A percentile compares a stretch with the other conserved stretches of the same genome.
Evolutionary conservation across 1,139 yeast species (phyloP).

Genomic region (Arxiozyma telluris): DNA sequence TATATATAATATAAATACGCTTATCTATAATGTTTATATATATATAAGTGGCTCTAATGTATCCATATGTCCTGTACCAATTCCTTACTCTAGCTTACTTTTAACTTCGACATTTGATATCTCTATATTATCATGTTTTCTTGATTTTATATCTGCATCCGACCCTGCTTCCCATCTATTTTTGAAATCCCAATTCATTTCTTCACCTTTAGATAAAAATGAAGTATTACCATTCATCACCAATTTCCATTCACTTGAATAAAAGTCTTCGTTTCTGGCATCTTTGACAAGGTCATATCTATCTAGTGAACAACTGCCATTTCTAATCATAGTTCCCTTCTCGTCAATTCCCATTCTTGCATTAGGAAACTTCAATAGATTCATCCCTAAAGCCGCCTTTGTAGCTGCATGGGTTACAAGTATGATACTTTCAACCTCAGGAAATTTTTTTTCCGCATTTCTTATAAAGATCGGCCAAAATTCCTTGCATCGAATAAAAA

Average conservation of each 20-base stretch:
- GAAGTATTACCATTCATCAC: constrained; percentile 60
- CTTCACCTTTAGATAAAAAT: constrained; percentile 67
- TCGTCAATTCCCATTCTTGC: constrained; percentile 42
- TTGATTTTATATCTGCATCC: constrained; percentile 56
- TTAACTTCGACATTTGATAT: constrained; percentile 9
- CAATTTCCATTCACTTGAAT: constrained; percentile 40
- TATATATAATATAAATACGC: too few relatives aligned
- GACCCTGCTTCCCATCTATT: constrained; percentile 66
- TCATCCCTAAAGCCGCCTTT: constrained; percentile 70
- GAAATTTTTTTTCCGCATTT: constrained; percentile 44
- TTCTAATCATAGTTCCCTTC: constrained; percentile 41
- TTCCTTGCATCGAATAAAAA: constrained; percentile 45
- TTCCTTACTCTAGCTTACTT: constrained; percentile 5
- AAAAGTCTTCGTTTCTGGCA: constrained; percentile 31
- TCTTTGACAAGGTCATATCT: constrained; percentile 40
- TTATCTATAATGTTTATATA: not conserved
- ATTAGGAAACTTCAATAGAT: constrained; percentile 43
- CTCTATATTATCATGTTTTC: constrained; percentile 27
- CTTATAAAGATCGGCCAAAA: constrained; percentile 49
- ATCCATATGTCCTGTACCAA: not conserved
- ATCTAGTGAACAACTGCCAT: constrained; percentile 54
- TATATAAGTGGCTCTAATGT: not conserved
- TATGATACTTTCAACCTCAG: constrained; percentile 47
- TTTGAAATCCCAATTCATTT: constrained; percentile 79
- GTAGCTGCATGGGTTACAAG: constrained; percentile 81